Conservation (phyloP, 2,329 filamentous ascomycete genomes). For the Phialocephala subalpina region DNA sequence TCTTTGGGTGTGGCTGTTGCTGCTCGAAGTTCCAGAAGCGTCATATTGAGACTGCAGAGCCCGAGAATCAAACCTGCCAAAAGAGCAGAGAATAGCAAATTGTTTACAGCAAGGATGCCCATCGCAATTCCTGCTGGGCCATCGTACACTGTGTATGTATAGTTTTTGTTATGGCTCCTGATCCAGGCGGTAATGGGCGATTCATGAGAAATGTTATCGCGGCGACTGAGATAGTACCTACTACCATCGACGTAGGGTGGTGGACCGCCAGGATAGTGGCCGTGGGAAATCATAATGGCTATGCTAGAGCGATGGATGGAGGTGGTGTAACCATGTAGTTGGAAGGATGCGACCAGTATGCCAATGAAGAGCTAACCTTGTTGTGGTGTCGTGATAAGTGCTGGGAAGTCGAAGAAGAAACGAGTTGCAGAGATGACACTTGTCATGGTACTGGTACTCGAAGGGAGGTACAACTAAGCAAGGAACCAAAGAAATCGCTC, state of each 20-base stretch:
- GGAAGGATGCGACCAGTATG: neutral
- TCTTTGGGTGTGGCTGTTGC: conserved; percentile 32
- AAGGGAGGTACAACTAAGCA: neutral
- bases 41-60: conserved; percentile 38
- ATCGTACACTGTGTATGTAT: conserved; percentile 15
- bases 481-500: neutral
- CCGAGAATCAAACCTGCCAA: conserved; percentile 39
- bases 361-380: neutral
- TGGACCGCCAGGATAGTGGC: too few species aligned
- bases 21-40: conserved; percentile 35
- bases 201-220: neutral
- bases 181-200: neutral
- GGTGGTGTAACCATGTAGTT: neutral
- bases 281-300: neutral
- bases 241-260: too few species aligned
- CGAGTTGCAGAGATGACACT: neutral
- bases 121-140: conserved; percentile 24
- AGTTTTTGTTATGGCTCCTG: neutral
- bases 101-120: conserved; percentile 22
- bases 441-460: neutral
- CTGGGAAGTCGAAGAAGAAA: neutral
- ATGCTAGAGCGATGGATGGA: neutral
- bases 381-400: neutral
- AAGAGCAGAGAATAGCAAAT: conserved; percentile 33
- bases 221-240: neutral